Evolutionary conservation across 1,139 yeast genomes (phyloP).

Genomic region (Cylindricascospora bacillispora): DNA sequence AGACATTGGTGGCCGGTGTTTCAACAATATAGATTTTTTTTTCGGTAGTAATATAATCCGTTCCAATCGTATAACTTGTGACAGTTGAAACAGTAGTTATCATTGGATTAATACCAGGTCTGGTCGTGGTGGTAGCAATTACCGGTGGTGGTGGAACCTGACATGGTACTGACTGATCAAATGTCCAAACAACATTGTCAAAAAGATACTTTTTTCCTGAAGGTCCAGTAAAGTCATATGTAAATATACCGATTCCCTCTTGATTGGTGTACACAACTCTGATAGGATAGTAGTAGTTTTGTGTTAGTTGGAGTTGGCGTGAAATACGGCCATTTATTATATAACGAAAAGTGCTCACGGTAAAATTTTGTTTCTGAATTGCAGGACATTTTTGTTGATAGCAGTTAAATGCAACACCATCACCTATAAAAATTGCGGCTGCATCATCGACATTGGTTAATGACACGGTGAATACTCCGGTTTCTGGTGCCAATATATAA

Average conservation of each 20-base stretch:
- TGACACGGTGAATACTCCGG: constrained; percentile 19
- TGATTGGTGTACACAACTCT: constrained; percentile 13
- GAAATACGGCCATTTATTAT: too few species aligned
- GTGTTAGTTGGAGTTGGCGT: constrained; percentile 5
- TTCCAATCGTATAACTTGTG: neutral
- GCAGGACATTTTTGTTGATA: constrained; percentile 11
- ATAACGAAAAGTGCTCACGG: constrained; percentile 4
- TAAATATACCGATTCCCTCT: neutral
- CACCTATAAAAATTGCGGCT: constrained; percentile 19
- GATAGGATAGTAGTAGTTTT: constrained; percentile 21
- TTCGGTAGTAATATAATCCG: neutral
- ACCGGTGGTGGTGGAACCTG: neutral
- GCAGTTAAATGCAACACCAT: constrained; percentile 21
- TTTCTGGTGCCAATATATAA: constrained; percentile 15
- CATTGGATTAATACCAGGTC: neutral
- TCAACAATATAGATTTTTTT: neutral
- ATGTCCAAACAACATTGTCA: neutral
- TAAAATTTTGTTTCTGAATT: constrained; percentile 1
- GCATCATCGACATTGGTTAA: constrained; percentile 19
- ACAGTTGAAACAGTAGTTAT: neutral
- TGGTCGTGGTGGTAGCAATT: neutral
- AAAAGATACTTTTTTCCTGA: neutral
- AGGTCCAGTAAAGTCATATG: neutral
- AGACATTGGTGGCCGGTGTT: neutral
- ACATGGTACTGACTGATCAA: too few species aligned